Percentiles rank a stretch among this genome's conserved stretches.
phyloP scores from a whole-genome alignment of 176 grass and related monocot species.

The Guadua angustifolia region DNA sequence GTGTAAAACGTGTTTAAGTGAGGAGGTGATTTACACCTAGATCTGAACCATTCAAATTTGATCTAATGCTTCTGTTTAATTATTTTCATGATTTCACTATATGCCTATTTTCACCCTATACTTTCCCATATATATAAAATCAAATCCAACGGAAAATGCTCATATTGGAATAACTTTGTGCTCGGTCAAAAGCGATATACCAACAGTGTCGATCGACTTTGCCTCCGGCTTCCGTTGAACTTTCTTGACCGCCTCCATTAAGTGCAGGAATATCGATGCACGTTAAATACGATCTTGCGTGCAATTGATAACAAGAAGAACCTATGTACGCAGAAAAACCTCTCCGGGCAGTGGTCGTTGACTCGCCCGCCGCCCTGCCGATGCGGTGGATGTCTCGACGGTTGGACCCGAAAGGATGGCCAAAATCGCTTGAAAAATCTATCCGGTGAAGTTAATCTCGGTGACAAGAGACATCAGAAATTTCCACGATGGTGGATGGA shows the following conservation, averaged over 20 bases:
- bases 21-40: too few species aligned
- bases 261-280: not conserved
- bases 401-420: not conserved
- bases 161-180: too few species aligned
- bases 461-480: not conserved
- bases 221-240: not conserved
- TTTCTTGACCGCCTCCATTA: not conserved
- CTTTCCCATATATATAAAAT: too few species aligned
- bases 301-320: not conserved
- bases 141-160: too few species aligned
- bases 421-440: not conserved
- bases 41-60: too few species aligned
- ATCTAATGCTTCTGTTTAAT: too few species aligned
- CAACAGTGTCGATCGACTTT: not conserved
- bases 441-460: not conserved
- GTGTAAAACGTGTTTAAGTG: too few species aligned
- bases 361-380: not conserved
- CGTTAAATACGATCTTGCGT: not conserved
- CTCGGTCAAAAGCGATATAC: too few species aligned
- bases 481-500: not conserved
- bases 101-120: too few species aligned
- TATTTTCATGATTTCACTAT: too few species aligned
- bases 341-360: not conserved
- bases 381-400: not conserved
- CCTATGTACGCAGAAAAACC: not conserved